These are phyloP conservation scores for Leishmania major DNA, from an alignment of 208 protist genomes.

Conservation along the genomic window DNA sequence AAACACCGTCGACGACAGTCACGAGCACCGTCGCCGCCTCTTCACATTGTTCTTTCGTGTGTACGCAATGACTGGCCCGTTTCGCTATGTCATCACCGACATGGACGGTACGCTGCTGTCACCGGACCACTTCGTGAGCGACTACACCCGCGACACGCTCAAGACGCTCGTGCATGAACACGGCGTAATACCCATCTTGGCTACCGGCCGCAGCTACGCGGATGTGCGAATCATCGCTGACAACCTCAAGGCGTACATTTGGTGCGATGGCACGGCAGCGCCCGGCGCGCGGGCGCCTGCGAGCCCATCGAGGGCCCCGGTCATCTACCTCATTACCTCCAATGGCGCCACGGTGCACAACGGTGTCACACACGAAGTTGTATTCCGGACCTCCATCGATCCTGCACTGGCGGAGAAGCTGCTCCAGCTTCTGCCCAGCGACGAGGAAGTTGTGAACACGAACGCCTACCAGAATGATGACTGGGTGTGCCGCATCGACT, in stretches of 20 bases:
- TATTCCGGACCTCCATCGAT: slow-evolving; percentile 32
- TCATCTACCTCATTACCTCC: slow-evolving; percentile 53
- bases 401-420: slow-evolving; percentile 38
- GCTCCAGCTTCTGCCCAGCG: slow-evolving; percentile 24
- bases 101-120: slow-evolving; percentile 68
- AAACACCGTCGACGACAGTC: background rate
- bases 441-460: slow-evolving; percentile 46
- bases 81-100: slow-evolving; percentile 53
- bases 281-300: background rate
- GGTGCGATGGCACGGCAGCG: slow-evolving; percentile 2
- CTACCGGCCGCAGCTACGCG: slow-evolving; percentile 51
- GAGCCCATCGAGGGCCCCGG: slow-evolving; percentile 4
- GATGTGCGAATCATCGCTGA: slow-evolving; percentile 46
- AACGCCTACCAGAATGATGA: slow-evolving; percentile 61
- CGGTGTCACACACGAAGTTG: slow-evolving; percentile 33
- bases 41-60: background rate
- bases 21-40: background rate
- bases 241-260: slow-evolving; percentile 44
- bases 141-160: slow-evolving; percentile 52
- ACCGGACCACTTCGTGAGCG: slow-evolving; percentile 39
- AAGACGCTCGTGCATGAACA: slow-evolving; percentile 38
- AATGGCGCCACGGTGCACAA: slow-evolving; percentile 67
- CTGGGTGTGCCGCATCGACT: slow-evolving; percentile 59
- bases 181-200: slow-evolving; percentile 43
- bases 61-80: slow-evolving; percentile 17